Evolutionary conservation across 2,329 filamentous ascomycete genomes (phyloP).

Genomic region (Xylariaceae sp.): DNA sequence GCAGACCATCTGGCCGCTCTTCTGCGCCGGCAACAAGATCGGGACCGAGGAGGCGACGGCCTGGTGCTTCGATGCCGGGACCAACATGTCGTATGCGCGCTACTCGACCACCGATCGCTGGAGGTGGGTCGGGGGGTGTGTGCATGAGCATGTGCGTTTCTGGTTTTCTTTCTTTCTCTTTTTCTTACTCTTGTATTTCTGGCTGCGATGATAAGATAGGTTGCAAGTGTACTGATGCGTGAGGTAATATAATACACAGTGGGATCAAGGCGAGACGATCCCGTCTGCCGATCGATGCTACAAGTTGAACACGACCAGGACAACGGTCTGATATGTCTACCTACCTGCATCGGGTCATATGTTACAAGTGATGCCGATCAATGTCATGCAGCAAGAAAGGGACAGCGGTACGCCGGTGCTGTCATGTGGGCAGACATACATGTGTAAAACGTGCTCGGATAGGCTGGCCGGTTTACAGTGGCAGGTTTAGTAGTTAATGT

Average conservation of each 20-base stretch:
- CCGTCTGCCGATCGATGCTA: slow-evolving; percentile 28
- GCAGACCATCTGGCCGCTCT: slow-evolving; percentile 34
- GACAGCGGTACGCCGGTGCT: no score
- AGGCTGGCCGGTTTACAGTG: no score
- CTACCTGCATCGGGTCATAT: no score
- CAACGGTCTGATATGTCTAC: no score
- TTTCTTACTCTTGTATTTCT: no score
- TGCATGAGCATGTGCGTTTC: slow-evolving; percentile 35
- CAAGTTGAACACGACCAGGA: slow-evolving; percentile 19
- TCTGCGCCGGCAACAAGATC: slow-evolving; percentile 33
- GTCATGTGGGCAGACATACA: no score
- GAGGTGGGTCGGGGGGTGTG: slow-evolving; percentile 37
- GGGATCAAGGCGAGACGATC: slow-evolving; percentile 32
- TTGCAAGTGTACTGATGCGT: not conserved
- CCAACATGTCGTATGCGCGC: slow-evolving; percentile 37
- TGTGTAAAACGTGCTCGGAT: no score
- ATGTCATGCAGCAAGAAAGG: no score
- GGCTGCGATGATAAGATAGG: no score
- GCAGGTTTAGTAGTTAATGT: no score
- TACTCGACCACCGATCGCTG: slow-evolving; percentile 35
- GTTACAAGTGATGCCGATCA: no score
- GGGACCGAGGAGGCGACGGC: slow-evolving; percentile 30
- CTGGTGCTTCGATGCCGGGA: slow-evolving; percentile 36
- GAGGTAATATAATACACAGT: slow-evolving; percentile 19
- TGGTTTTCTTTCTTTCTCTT: no score